Conservation (phyloP, 164 flowering plant genomes). For the Litsea cubeba region DNA sequence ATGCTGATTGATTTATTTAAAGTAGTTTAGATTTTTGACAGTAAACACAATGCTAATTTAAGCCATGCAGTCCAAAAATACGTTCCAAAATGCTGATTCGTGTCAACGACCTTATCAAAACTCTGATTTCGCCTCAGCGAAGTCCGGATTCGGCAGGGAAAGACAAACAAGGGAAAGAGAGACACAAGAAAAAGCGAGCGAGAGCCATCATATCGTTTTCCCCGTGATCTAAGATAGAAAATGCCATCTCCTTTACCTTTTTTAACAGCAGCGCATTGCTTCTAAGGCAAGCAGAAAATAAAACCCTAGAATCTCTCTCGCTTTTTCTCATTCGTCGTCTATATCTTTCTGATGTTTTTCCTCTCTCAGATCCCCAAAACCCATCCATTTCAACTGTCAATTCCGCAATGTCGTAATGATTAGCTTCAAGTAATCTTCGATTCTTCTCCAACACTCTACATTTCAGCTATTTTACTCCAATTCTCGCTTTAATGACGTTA, state of each 20-base stretch:
- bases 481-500: not conserved
- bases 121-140: too few relatives aligned
- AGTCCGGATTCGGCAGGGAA: too few relatives aligned
- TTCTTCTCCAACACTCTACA: slow-evolving; percentile 3
- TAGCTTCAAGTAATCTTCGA: not conserved
- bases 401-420: slow-evolving; percentile 1
- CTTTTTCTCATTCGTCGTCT: slow-evolving; percentile 15
- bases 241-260: slow-evolving; percentile 28
- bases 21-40: too few relatives aligned
- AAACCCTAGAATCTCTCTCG: slow-evolving; percentile 15
- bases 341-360: not conserved
- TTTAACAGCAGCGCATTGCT: slow-evolving; percentile 37
- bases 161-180: too few relatives aligned
- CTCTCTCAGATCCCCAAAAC: not conserved
- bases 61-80: too few relatives aligned
- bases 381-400: not conserved
- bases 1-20: too few relatives aligned
- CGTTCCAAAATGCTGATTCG: too few relatives aligned
- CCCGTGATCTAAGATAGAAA: slow-evolving; percentile 20
- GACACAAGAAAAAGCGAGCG: too few relatives aligned
- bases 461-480: not conserved
- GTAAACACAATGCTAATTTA: too few relatives aligned
- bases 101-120: too few relatives aligned
- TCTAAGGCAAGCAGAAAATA: slow-evolving; percentile 47
- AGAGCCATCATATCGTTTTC: too few relatives aligned